Conservation (phyloP, 192 early-diverging fungal genomes). For the Coemansia umbellata region DNA sequence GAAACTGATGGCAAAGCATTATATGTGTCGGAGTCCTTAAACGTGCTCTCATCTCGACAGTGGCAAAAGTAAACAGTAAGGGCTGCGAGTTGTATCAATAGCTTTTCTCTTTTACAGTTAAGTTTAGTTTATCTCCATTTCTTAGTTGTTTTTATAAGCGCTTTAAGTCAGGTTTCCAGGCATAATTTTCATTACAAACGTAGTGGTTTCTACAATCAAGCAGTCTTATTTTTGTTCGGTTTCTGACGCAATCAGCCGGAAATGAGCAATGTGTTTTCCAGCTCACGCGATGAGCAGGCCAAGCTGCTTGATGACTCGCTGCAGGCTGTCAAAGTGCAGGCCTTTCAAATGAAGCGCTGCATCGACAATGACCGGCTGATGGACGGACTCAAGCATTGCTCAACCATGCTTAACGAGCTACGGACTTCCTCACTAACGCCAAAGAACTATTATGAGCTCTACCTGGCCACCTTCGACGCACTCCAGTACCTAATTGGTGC, state of each 20-base stretch:
- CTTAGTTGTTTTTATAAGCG: no score
- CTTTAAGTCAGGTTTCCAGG: no score
- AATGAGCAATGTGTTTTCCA: constrained; percentile 43
- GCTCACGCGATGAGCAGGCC: constrained; percentile 72
- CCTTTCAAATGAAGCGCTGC: constrained; percentile 92
- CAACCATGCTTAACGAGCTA: constrained; percentile 95
- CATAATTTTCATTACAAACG: no score
- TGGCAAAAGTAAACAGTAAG: no score
- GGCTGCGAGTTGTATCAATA: no score
- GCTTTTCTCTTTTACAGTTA: no score
- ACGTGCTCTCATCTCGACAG: no score
- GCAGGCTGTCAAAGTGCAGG: constrained; percentile 88
- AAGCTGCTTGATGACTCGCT: constrained; percentile 92
- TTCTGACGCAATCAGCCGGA: neutral
- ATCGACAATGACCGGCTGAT: constrained; percentile 86
- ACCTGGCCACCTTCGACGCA: constrained; percentile 98
- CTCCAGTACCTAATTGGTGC: constrained; percentile 89
- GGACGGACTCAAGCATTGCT: constrained; percentile 98
- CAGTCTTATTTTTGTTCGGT: no score
- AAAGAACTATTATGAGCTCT: constrained; percentile 99
- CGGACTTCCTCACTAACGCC: constrained; percentile 92
- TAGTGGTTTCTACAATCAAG: no score
- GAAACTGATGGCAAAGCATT: no score
- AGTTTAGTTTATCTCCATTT: no score
- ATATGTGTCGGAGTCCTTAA: no score